These are phyloP conservation scores for Dioszegia hungarica DNA, from an alignment of 768 basidiomycete genomes.

Conservation along the genomic window DNA sequence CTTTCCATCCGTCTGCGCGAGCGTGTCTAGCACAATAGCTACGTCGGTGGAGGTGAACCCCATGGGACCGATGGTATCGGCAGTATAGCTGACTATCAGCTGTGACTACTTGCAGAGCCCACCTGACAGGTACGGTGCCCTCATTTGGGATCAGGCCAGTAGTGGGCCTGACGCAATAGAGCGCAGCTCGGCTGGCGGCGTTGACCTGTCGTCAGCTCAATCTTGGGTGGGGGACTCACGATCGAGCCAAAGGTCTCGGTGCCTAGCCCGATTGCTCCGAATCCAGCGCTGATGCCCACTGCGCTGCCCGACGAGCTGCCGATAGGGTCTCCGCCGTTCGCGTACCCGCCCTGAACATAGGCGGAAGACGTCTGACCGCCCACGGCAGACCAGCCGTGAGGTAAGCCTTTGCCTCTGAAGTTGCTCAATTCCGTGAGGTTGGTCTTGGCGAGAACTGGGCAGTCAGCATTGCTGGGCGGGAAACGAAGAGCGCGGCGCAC, in stretches of 20 bases:
- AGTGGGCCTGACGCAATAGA: slow-evolving; percentile 29
- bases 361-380: slow-evolving; percentile 34
- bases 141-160: slow-evolving; percentile 18
- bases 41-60: background rate
- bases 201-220: background rate
- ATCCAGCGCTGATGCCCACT: slow-evolving; percentile 29
- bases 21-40: background rate
- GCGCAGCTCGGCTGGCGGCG: slow-evolving; percentile 26
- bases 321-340: slow-evolving; percentile 27
- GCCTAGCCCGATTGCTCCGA: slow-evolving; percentile 27
- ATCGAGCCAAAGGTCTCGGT: slow-evolving; percentile 29
- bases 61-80: slow-evolving; percentile 26
- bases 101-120: background rate
- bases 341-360: slow-evolving; percentile 35
- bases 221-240: too few species aligned
- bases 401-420: slow-evolving; percentile 22
- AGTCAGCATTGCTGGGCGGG: background rate
- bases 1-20: background rate
- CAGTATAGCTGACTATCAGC: background rate
- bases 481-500: background rate
- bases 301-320: slow-evolving; percentile 33
- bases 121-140: slow-evolving; percentile 25
- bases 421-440: slow-evolving; percentile 36
- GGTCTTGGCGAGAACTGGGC: slow-evolving; percentile 30
- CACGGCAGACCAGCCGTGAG: slow-evolving; percentile 34